A percentile compares a stretch with the other conserved stretches of the same genome.
Evolutionary conservation across 78 protist genomes (phyloP).

Genomic region (Polysphondylium violaceum): DNA sequence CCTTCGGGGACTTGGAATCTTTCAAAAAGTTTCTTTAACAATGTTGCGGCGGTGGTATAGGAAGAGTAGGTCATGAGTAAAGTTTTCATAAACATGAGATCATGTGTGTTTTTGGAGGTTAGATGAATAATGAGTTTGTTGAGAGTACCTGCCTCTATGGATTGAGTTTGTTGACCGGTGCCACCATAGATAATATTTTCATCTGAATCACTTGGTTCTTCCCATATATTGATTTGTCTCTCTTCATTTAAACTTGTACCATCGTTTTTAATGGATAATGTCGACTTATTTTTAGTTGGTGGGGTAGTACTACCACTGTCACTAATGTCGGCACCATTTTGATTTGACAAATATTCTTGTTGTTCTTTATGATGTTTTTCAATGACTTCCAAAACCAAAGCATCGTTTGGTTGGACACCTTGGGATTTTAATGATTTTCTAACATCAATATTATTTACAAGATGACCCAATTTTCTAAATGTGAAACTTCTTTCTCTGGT

Average conservation of each 20-base stretch:
- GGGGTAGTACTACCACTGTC: not conserved
- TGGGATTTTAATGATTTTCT: constrained; percentile 34
- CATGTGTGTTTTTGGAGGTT: constrained; percentile 51
- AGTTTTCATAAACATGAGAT: constrained; percentile 78
- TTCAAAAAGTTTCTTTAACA: constrained; percentile 73
- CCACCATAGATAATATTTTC: constrained; percentile 32
- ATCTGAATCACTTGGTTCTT: constrained; percentile 49
- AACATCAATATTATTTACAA: constrained; percentile 23
- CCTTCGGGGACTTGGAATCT: constrained; percentile 66
- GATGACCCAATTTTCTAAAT: constrained; percentile 40
- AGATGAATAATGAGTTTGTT: constrained; percentile 56
- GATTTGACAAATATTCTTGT: not conserved
- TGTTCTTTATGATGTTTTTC: not conserved
- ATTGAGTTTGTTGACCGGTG: not conserved
- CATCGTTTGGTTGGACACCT: constrained; percentile 71
- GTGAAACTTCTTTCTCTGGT: constrained; percentile 54
- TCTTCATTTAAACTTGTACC: constrained; percentile 17
- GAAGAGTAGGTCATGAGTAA: constrained; percentile 79
- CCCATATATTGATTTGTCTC: constrained; percentile 55
- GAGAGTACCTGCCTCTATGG: constrained; percentile 63
- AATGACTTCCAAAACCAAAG: constrained; percentile 31
- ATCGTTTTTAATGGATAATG: not conserved
- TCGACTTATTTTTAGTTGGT: too few relatives aligned
- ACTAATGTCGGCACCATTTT: not conserved
- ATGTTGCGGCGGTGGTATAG: constrained; percentile 35